Evolutionary conservation across 495 filamentous ascomycete species (phyloP).

Genomic region (Penicillium malachiteum): DNA sequence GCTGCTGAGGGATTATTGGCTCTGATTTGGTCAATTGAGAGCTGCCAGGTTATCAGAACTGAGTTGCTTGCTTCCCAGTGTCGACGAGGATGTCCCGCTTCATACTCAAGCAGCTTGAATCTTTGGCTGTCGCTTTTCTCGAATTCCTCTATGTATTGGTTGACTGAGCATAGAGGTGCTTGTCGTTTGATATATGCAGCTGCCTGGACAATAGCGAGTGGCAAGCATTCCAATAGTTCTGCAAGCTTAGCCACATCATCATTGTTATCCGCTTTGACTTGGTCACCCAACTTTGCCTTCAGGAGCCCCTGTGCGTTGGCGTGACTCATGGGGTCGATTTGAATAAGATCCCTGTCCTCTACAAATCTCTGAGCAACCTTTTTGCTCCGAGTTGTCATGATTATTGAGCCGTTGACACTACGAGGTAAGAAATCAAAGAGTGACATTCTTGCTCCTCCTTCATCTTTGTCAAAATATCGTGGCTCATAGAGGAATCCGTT

Average conservation of each 20-base stretch:
- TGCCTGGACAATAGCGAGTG: conserved; percentile 52
- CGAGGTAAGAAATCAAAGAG: neutral
- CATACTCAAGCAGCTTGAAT: conserved; percentile 3
- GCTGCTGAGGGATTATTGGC: conserved; percentile 2
- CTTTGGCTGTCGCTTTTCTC: conserved; percentile 5
- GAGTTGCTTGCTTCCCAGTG: conserved; percentile 8
- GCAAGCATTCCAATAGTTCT: conserved; percentile 42
- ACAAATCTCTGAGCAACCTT: no score
- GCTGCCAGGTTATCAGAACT: conserved; percentile 13
- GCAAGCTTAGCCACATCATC: conserved; percentile 21
- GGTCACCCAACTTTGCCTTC: neutral
- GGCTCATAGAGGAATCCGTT: conserved; percentile 19
- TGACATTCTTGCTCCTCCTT: neutral
- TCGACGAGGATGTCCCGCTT: neutral
- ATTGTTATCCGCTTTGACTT: neutral
- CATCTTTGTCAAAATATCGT: neutral
- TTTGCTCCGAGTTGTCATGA: no score
- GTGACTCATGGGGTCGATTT: no score
- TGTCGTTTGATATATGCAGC: conserved; percentile 42
- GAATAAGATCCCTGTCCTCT: no score
- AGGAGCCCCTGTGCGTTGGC: no score
- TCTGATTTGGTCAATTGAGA: conserved; percentile 11
- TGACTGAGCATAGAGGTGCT: conserved; percentile 18
- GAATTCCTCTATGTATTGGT: conserved; percentile 38
- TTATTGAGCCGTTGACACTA: neutral